Percentiles rank a stretch among this genome's conserved stretches.
These are phyloP conservation scores for Colletotrichum caudatum DNA, from an alignment of 2,329 filamentous ascomycete species.

Conservation along the genomic window DNA sequence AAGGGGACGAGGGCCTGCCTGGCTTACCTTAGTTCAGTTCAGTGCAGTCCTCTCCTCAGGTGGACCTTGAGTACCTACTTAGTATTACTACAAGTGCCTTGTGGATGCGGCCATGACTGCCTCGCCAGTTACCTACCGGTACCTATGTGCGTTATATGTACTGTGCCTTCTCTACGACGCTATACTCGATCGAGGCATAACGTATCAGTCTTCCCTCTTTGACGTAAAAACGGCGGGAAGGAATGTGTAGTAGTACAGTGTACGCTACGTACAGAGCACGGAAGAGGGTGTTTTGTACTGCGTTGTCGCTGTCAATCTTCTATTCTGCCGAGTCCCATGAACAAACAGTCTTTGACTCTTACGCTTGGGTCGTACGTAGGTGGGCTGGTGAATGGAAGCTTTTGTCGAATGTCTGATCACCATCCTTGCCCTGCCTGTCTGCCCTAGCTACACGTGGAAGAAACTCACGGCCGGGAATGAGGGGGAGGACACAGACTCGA, in stretches of 20 bases:
- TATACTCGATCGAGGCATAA: slow-evolving; percentile 21
- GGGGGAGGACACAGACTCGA: slow-evolving; percentile 17
- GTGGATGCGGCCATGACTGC: slow-evolving; percentile 31
- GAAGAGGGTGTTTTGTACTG: slow-evolving; percentile 12
- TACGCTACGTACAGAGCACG: not conserved
- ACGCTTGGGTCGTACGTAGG: too few species aligned
- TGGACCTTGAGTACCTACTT: not conserved
- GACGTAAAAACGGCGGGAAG: slow-evolving; percentile 32
- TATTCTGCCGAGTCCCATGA: slow-evolving; percentile 11
- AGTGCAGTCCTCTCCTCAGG: not conserved
- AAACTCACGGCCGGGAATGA: not conserved
- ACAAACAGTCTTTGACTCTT: not conserved
- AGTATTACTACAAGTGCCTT: not conserved
- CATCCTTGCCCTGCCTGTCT: slow-evolving; percentile 7
- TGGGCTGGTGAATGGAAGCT: slow-evolving; percentile 19
- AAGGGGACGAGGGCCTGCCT: not conserved
- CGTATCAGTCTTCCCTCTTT: slow-evolving; percentile 19
- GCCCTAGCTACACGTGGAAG: not conserved
- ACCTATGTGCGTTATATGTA: too few species aligned
- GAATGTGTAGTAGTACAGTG: slow-evolving; percentile 14
- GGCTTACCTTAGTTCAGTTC: not conserved
- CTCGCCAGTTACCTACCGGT: slow-evolving; percentile 2
- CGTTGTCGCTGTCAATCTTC: slow-evolving; percentile 13
- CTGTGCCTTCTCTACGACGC: slow-evolving; percentile 4
- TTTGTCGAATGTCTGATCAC: slow-evolving; percentile 32